Conservation (phyloP, 345 rosid genomes). For the Draba incana region DNA sequence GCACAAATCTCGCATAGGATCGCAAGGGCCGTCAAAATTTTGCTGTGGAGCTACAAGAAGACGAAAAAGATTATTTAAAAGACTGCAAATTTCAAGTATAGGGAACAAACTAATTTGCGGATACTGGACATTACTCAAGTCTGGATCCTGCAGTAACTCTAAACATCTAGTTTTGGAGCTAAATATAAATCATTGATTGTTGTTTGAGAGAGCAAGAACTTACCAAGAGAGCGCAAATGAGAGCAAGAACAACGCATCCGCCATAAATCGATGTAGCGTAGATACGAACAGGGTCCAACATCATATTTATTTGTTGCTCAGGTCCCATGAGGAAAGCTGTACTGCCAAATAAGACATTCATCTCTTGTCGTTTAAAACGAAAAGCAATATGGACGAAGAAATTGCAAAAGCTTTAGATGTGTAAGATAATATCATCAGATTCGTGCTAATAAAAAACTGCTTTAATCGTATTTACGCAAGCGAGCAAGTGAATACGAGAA, state of each 20-base stretch:
- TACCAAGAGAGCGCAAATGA: constrained; percentile 89
- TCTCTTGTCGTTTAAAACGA: constrained; percentile 25
- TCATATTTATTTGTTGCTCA: constrained; percentile 76
- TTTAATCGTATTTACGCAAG: neutral
- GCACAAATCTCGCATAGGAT: constrained; percentile 87
- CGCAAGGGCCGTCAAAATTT: constrained; percentile 72
- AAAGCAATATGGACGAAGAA: constrained; percentile 10
- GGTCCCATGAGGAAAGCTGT: constrained; percentile 93
- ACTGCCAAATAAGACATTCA: constrained; percentile 64
- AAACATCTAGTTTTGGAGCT: neutral
- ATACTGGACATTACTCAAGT: neutral
- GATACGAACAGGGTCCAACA: constrained; percentile 77
- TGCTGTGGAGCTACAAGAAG: constrained; percentile 75
- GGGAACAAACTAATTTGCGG: neutral
- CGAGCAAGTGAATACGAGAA: neutral
- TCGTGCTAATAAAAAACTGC: neutral
- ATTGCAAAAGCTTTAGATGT: neutral
- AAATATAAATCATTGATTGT: neutral
- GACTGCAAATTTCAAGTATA: constrained; percentile 7
- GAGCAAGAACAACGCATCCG: constrained; percentile 74
- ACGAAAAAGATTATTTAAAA: neutral
- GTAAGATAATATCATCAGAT: neutral
- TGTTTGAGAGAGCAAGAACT: constrained; percentile 31
- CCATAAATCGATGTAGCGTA: constrained; percentile 76
- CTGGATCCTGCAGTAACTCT: neutral